These are phyloP conservation scores for Sugiyamaella mastotermitis DNA, from an alignment of 805 yeast genomes.

Conservation along the genomic window DNA sequence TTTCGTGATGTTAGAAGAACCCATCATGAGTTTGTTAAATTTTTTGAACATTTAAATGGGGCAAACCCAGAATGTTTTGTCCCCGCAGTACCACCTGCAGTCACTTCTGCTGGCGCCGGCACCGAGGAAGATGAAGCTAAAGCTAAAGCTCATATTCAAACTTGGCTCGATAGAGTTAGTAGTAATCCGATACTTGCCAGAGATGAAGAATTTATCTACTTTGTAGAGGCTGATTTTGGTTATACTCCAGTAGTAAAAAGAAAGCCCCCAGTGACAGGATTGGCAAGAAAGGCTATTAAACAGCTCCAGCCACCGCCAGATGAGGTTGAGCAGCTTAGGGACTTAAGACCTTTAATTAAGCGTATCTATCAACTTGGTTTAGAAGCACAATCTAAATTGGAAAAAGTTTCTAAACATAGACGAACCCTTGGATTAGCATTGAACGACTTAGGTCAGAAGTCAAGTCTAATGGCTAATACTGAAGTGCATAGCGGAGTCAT, in stretches of 20 bases:
- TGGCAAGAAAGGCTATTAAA: conserved; percentile 82
- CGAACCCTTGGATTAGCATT: conserved; percentile 49
- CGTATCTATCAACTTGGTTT: conserved; percentile 56
- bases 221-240: conserved; percentile 71
- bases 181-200: conserved; percentile 72
- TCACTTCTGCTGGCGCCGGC: conserved; percentile 74
- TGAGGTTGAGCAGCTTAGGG: conserved; percentile 72
- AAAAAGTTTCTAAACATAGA: conserved; percentile 43
- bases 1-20: conserved; percentile 78
- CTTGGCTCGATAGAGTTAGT: conserved; percentile 76
- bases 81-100: conserved; percentile 75
- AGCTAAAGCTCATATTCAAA: conserved; percentile 57
- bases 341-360: conserved; percentile 82
- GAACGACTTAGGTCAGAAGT: conserved; percentile 43
- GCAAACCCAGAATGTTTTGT: conserved; percentile 90
- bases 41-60: conserved; percentile 70
- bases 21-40: conserved; percentile 64
- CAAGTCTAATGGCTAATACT: conserved; percentile 33
- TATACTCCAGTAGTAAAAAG: conserved; percentile 57
- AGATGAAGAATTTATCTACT: conserved; percentile 83
- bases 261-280: conserved; percentile 71
- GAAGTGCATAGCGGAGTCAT: conserved; percentile 70
- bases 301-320: conserved; percentile 92
- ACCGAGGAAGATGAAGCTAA: conserved; percentile 71
- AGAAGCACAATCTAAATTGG: conserved; percentile 49